phyloP scores from a whole-genome alignment of 345 rosid species.

The Microcos paniculata region DNA sequence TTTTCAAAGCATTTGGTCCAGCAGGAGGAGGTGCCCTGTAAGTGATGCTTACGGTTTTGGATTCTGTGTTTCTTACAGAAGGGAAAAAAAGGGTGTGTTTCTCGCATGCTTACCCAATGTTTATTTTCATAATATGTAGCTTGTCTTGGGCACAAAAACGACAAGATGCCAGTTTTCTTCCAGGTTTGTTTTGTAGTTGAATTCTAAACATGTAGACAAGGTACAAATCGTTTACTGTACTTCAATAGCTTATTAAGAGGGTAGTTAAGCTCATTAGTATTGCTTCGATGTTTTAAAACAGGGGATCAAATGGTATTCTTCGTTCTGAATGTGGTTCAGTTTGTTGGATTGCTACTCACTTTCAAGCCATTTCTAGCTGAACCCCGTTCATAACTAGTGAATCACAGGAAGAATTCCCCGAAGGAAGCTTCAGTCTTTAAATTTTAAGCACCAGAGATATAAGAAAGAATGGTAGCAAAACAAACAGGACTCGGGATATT shows the following conservation, averaged over 20 bases:
- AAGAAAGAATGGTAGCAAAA: neutral
- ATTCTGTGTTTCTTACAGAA: too few relatives aligned
- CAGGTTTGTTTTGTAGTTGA: slow-evolving; percentile 29
- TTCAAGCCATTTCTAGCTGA: slow-evolving; percentile 58
- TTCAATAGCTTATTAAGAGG: neutral
- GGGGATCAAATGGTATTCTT: slow-evolving; percentile 59
- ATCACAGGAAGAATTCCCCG: neutral
- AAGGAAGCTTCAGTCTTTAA: too few relatives aligned
- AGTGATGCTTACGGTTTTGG: slow-evolving; percentile 17
- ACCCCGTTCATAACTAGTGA: slow-evolving; percentile 2
- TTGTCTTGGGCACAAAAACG: slow-evolving; percentile 63
- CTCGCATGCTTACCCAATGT: neutral
- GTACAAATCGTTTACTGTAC: neutral
- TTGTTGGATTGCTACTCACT: slow-evolving; percentile 44
- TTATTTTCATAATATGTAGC: slow-evolving; percentile 21
- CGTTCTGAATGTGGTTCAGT: slow-evolving; percentile 34
- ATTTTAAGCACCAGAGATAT: too few relatives aligned
- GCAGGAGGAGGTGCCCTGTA: slow-evolving; percentile 70
- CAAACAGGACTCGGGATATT: neutral
- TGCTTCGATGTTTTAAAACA: slow-evolving; percentile 18
- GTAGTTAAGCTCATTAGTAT: neutral
- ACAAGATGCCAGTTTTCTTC: slow-evolving; percentile 44
- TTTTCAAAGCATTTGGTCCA: slow-evolving; percentile 66
- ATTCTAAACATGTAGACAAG: neutral
- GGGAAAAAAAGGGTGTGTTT: too few relatives aligned